Evolutionary conservation across 768 basidiomycete genomes (phyloP), one percentile per base, ranked within the genome.

Genomic region (Serendipita sp.): DNA sequence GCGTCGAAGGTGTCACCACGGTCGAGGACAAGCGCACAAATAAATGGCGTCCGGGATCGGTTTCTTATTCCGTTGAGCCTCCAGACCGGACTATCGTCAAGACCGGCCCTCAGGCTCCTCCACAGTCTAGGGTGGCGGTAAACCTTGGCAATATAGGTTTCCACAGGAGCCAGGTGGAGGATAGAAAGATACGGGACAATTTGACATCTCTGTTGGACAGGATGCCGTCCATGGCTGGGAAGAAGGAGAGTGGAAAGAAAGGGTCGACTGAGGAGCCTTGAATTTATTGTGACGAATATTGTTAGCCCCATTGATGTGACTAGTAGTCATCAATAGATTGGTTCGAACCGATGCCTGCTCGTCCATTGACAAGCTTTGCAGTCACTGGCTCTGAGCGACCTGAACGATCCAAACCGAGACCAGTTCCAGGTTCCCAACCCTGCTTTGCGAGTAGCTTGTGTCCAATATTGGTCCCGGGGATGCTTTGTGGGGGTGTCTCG

Each of bases 401-500:
- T 29, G 3, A 13, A 27, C 2, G 27, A 37, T 60, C 55, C 27
- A 64, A 3, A 0, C 70, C 74, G 16, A 86, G 76, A 2, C 79
- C 75, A 27, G 77, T 73, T 0, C 87, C 88, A 6, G 86, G 87
- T 16, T 76, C 74, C 89, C 88, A 91, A 1, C 88, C 88, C 71
- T 87, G 86, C 70, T 83, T 85, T 71, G 83, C 74, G 0, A 90
- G 75, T 34, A 91, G 74, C 43, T 76, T 78, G 68, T 86, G 82
- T 0, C 88, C 89, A 63, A 89, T 74, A 68, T 88, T 90, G 16
- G 76, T 75, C 2, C 77, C 69, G 1, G 81, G 70, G 23, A 89
- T 69, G 0, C 85, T 82, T 3, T 72, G 68, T 18, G 83, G 74
- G 13, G 79, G 75, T 48, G 76, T 73, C 43, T 78, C 79, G 1